Conservation (phyloP, 495 filamentous ascomycete species). For the Zalerion maritima region DNA sequence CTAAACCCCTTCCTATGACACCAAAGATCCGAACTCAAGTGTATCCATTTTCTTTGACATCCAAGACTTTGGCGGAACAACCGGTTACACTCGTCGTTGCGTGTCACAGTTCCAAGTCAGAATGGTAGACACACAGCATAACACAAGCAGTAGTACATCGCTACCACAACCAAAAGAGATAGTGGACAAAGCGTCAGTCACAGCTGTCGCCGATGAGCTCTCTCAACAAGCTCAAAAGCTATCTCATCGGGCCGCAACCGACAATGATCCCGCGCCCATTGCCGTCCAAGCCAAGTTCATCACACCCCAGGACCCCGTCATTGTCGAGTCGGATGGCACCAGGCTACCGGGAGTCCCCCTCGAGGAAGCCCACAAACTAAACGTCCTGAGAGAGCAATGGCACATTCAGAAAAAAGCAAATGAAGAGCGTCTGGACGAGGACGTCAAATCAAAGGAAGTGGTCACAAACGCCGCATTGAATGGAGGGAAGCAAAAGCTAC, state of each 20-base stretch:
- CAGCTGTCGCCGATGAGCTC: constrained; percentile 20
- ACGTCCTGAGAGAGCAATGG: constrained; percentile 40
- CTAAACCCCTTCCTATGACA: too few species aligned
- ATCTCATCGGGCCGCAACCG: constrained; percentile 23
- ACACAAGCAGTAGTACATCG: too few species aligned
- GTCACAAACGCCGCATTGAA: constrained; percentile 1
- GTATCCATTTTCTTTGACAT: too few species aligned
- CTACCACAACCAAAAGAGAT: too few species aligned
- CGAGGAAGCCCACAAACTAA: constrained; percentile 51
- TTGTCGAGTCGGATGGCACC: constrained; percentile 48
- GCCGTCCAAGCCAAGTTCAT: constrained; percentile 53
- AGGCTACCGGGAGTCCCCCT: constrained; percentile 51
- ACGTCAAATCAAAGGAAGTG: too few species aligned
- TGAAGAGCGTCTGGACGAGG: too few species aligned
- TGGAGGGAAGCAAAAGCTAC: constrained; percentile 5
- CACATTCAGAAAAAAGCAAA: constrained; percentile 16
- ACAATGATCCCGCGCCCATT: constrained; percentile 18
- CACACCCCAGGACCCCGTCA: constrained; percentile 55
- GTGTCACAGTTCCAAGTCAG: too few species aligned
- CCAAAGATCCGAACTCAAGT: too few species aligned
- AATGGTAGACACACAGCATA: too few species aligned
- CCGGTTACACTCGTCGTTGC: too few species aligned
- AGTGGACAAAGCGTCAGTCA: background rate
- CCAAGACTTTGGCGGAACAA: too few species aligned
- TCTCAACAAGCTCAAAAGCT: constrained; percentile 48